Conservation (phyloP, 2,329 filamentous ascomycete genomes). For the Pseudopithomyces chartarum region DNA sequence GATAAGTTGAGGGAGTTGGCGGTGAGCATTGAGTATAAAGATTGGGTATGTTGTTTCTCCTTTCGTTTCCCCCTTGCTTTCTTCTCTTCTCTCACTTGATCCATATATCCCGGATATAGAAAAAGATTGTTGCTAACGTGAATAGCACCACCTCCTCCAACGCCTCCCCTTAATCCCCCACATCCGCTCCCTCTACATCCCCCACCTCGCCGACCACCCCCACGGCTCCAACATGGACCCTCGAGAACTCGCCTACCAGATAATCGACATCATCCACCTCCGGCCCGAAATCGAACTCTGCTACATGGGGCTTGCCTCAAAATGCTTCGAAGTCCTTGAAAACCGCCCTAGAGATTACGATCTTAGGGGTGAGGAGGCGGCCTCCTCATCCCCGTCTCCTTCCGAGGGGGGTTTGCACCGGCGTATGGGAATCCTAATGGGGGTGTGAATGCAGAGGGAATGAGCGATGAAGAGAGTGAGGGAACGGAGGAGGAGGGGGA, state of each 20-base stretch:
- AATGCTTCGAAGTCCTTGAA: conserved; percentile 84
- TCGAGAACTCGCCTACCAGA: conserved; percentile 74
- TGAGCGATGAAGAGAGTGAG: conserved; percentile 43
- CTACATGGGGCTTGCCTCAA: conserved; percentile 75
- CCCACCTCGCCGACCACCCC: conserved; percentile 67
- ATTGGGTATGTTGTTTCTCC: conserved; percentile 69
- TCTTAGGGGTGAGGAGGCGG: conserved; percentile 25
- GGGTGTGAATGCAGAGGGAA: no score
- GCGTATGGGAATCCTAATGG: no score
- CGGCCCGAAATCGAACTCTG: conserved; percentile 76
- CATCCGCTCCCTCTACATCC: conserved; percentile 72
- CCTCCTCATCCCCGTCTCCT: no score
- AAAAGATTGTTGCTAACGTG: conserved; percentile 11
- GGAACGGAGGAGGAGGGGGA: conserved; percentile 54
- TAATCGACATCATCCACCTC: conserved; percentile 78
- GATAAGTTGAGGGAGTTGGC: conserved; percentile 71
- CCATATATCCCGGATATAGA: not conserved
- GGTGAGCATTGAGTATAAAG: conserved; percentile 72
- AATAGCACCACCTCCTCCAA: conserved; percentile 77
- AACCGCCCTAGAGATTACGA: conserved; percentile 55
- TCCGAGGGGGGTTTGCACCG: no score
- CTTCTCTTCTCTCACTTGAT: no score
- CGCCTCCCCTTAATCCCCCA: conserved; percentile 72
- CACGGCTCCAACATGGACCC: conserved; percentile 62
- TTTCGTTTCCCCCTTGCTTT: not conserved